Percentiles rank a stretch among this genome's conserved stretches.
Conservation (phyloP, 345 rosid genomes). For the Fremontodendron californicum region DNA sequence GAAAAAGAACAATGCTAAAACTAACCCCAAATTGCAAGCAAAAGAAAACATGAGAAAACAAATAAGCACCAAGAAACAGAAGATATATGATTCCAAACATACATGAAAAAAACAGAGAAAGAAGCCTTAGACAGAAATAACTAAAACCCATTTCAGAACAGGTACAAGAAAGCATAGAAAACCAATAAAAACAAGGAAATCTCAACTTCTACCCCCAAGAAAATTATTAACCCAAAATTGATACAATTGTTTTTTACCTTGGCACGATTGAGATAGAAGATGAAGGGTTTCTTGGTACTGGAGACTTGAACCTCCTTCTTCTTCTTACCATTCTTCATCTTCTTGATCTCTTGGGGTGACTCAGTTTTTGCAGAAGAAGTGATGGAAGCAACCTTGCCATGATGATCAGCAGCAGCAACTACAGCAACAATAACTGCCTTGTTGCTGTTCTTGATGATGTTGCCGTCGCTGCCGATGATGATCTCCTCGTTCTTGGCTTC, state of each 20-base stretch:
- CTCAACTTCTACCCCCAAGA: neutral
- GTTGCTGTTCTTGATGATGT: neutral
- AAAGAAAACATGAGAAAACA: neutral
- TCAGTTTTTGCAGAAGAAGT: slow-evolving; percentile 2
- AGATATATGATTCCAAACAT: neutral
- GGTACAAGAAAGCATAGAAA: neutral
- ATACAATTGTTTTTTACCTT: slow-evolving; percentile 17
- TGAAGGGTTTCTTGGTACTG: slow-evolving; percentile 35
- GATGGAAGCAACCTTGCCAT: neutral
- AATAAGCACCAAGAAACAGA: neutral
- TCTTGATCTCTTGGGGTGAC: slow-evolving; percentile 12
- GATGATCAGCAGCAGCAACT: neutral
- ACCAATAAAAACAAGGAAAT: neutral
- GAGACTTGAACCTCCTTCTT: slow-evolving; percentile 28
- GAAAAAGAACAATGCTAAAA: neutral
- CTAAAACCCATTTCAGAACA: neutral
- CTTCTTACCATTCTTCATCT: slow-evolving; percentile 6
- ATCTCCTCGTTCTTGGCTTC: slow-evolving; percentile 2
- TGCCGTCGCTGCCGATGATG: neutral
- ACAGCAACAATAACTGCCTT: neutral
- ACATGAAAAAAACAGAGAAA: neutral
- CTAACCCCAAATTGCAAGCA: neutral
- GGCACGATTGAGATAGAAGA: slow-evolving; percentile 39
- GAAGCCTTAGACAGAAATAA: neutral
- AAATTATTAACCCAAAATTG: neutral